Base-by-base conservation (phyloP, 139 green algal genomes). In the Chlorella sp. region DNA sequence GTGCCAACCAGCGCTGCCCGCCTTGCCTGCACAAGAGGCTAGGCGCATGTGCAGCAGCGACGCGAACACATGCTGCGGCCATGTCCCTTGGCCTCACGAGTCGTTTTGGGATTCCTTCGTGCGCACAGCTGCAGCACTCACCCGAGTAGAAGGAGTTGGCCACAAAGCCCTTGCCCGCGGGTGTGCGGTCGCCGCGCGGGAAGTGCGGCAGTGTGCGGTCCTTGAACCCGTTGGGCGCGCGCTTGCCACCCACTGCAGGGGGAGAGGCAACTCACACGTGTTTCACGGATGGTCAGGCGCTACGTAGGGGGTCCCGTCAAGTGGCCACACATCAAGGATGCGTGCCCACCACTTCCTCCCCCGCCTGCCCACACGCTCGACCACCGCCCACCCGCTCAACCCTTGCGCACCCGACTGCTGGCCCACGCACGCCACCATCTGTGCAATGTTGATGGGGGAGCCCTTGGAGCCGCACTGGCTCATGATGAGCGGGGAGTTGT, bases 401-500 rank as follows among this genome's bases (percentile, higher is more conserved):
- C 9, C 3, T 20, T 6, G 26, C 74, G 23, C 76, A 82, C 76
- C 76, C 69, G 86, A 93, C 92, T 99, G 97, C 93, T 99, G 97
- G 0, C 97, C 97, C 78, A 99, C 97, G 85, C 96, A 99, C 2
- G 97, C 97, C 47, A 99, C 94, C 96, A 99, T 99, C 82, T 87
- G 80, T 44, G 94, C 94, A 80, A 99, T 99, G 93, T 99, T 99
- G 92, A 99, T 98, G 71, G 97, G 93, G 0, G 91, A 97, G 38
- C 97, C 97, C 90, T 99, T 99, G 86, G 88, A 94, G 25, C 97
- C 97, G 83, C 96, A 99, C 90, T 98, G 95, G 69, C 91, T 95
- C 97, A 99, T 99, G 89, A 99, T 98, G 55, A 99, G 93, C 2
- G 96, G 94, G 20, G 85, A 89, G 93, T 99, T 99, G 90, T 95